Evolutionary conservation across 176 grass and related monocot species (phyloP).

Genomic region (Avena sativa): DNA sequence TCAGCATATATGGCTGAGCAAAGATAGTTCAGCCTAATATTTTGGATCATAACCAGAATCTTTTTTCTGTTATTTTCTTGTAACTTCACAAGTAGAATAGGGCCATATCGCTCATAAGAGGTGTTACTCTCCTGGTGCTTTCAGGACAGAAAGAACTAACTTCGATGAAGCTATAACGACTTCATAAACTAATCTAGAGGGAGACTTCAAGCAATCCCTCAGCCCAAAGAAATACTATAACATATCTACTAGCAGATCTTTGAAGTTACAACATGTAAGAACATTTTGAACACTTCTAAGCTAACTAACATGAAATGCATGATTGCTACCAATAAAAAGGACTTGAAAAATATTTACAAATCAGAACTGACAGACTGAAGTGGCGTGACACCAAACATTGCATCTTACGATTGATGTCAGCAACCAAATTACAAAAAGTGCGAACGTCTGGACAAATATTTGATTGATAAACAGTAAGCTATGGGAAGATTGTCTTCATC

Average conservation of each 20-base stretch:
- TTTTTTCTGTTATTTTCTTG: not conserved
- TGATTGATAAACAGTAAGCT: not conserved
- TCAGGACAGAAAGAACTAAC: not conserved
- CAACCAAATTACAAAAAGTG: conserved; percentile 17
- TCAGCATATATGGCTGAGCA: conserved; percentile 5
- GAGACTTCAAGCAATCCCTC: conserved; percentile 10
- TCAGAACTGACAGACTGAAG: not conserved
- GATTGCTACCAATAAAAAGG: conserved; percentile 4
- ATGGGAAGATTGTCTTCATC: not conserved
- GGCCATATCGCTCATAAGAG: not conserved
- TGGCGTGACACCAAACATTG: conserved; percentile 26
- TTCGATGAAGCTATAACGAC: not conserved
- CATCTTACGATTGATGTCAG: not conserved
- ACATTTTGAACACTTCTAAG: conserved; percentile 31
- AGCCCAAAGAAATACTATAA: not conserved
- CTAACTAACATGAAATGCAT: conserved; percentile 25
- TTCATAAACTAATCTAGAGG: not conserved
- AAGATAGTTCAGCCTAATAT: not conserved
- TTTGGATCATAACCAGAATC: not conserved
- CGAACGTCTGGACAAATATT: not conserved
- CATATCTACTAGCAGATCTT: not conserved
- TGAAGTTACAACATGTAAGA: not conserved
- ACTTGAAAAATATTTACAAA: not conserved
- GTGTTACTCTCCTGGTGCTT: not conserved
- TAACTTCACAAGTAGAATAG: not conserved